These are phyloP conservation scores for Dactylella cylindrospora DNA, from an alignment of 2,329 filamentous ascomycete species.

Conservation along the genomic window DNA sequence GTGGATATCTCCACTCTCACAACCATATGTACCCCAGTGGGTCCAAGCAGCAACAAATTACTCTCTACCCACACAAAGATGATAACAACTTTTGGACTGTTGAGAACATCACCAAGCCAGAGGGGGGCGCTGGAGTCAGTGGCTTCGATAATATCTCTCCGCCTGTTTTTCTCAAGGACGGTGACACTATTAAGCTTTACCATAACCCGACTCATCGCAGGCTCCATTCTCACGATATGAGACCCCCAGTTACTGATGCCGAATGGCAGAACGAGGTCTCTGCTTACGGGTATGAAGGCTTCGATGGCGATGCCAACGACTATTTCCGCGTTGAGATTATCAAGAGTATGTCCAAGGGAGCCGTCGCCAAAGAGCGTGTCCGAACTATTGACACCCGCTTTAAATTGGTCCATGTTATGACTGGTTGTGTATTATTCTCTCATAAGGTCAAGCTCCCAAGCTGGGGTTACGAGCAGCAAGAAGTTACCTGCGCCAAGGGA, in stretches of 20 bases:
- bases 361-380: slow-evolving; percentile 76
- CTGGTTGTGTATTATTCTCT: slow-evolving; percentile 91
- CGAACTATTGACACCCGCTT: slow-evolving; percentile 97
- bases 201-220: slow-evolving; percentile 81
- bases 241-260: slow-evolving; percentile 78
- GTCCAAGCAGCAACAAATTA: slow-evolving; percentile 98
- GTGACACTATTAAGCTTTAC: slow-evolving; percentile 77
- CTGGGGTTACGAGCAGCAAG: slow-evolving; percentile 97
- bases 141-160: slow-evolving; percentile 58
- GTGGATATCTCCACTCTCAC: slow-evolving; percentile 95
- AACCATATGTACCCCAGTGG: slow-evolving; percentile 95
- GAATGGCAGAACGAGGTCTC: slow-evolving; percentile 97
- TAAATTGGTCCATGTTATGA: slow-evolving; percentile 92
- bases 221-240: slow-evolving; percentile 93
- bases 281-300: slow-evolving; percentile 95
- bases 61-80: slow-evolving; percentile 97
- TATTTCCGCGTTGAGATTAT: slow-evolving; percentile 93
- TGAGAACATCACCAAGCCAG: slow-evolving; percentile 92
- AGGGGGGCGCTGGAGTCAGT: slow-evolving; percentile 45
- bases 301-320: slow-evolving; percentile 95
- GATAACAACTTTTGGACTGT: slow-evolving; percentile 94
- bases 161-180: slow-evolving; percentile 71
- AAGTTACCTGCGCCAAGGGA: slow-evolving; percentile 92
- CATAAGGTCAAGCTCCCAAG: slow-evolving; percentile 99
- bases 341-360: slow-evolving; percentile 79